A percentile compares a stretch with the other conserved stretches of the same genome.
These are phyloP conservation scores for Piper betle DNA, from an alignment of 164 flowering plant species.

Conservation along the genomic window DNA sequence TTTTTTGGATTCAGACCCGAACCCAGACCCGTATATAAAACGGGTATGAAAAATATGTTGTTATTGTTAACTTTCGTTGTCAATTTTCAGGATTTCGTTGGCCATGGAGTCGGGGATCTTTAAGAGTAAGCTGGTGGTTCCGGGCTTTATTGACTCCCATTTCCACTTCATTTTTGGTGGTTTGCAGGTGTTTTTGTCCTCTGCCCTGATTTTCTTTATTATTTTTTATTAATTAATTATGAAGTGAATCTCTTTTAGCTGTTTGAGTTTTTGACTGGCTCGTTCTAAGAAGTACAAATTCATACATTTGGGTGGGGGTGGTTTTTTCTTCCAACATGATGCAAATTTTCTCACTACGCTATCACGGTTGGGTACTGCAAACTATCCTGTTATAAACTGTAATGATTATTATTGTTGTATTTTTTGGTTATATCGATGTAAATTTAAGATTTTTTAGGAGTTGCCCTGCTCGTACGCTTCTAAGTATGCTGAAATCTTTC, in stretches of 20 bases:
- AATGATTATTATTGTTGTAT: neutral
- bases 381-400: no score
- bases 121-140: slow-evolving; percentile 72
- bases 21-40: neutral
- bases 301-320: no score
- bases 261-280: no score
- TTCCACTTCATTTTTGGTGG: slow-evolving; percentile 78
- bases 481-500: no score
- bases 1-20: neutral
- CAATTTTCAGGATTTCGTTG: slow-evolving; percentile 43
- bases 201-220: neutral
- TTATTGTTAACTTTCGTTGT: neutral
- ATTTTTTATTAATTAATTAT: no score
- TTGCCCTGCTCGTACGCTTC: no score
- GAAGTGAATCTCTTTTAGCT: no score
- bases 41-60: neutral
- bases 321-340: no score
- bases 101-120: slow-evolving; percentile 36
- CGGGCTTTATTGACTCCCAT: slow-evolving; percentile 95
- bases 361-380: no score
- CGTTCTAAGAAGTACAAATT: no score
- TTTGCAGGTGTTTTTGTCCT: slow-evolving; percentile 44
- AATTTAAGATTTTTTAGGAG: no score
- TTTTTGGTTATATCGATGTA: neutral
- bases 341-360: no score